Base-by-base conservation (phyloP, 1,284 basidiomycete species). In the Ustilago xerochloae region DNA sequence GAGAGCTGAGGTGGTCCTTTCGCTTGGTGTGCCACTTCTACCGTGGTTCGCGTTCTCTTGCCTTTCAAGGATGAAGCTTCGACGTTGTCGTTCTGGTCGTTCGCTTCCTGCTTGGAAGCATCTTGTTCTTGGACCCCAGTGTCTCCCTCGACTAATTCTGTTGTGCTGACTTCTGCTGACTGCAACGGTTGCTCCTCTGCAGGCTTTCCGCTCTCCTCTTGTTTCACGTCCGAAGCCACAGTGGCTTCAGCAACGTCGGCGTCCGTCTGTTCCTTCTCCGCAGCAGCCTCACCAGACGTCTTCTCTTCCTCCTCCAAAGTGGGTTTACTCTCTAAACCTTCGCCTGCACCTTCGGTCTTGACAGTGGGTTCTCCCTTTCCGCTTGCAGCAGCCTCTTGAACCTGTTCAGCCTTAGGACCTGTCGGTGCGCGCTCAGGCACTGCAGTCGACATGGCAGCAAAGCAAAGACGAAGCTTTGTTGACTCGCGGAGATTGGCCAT, bases 1-100 rank as follows among this genome's bases (percentile, higher is more conserved):
- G 81, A 78, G 3, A 84, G 80, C 63, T 85, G 85, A 9, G 86
- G 85, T 7, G 82, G 79, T 2, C 74, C 70, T 36, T 75, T 77
- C 22, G 63, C 46, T 20, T 35, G 28, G 5, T 54, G 20, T 10
- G 24, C 26, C 22, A 18, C 4, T 0, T 48, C 39, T 15, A n/a
- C 46, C 6, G 43, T 16, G 38, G 33, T 28, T 15, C 49, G 43
- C 4, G 36, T 8, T 18, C 49, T 47, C 18, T 51, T 54, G 43
- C 28, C 28, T 35, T 57, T 46, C 18, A n/a, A n/a, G n/a, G 39
- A 24, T 20, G 47, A 35, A 13, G 35, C 41, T 24, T 20, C 9
- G 22, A 24, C n/a, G 22, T 43, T 43, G 41, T 43, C 22, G 22
- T 43, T 24, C 20, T 43, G 22, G 8, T 24, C 29, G 10, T 33